These are phyloP conservation scores for Euphorbia pulcherrima DNA, from an alignment of 345 rosid species.

Conservation along the genomic window DNA sequence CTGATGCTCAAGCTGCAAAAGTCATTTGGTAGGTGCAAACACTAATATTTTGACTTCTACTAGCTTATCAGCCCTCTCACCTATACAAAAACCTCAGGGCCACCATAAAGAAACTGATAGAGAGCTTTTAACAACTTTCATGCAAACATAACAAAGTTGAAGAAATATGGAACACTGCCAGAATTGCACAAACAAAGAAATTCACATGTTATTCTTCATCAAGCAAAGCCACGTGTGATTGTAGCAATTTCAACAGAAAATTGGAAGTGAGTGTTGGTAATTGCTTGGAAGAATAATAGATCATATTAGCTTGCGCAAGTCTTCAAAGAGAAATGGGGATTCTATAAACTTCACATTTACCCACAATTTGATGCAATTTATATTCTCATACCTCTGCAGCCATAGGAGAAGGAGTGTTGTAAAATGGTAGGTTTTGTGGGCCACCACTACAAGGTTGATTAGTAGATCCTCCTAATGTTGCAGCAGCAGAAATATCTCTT, in stretches of 20 bases:
- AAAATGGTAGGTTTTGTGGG: slow-evolving; percentile 57
- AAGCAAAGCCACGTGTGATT: not conserved
- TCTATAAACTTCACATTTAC: not conserved
- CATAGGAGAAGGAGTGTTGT: slow-evolving; percentile 89
- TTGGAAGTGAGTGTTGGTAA: slow-evolving; percentile 5
- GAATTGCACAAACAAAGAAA: not conserved
- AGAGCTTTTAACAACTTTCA: not conserved
- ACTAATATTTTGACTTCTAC: not conserved
- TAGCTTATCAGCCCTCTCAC: not conserved
- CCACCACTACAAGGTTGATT: slow-evolving; percentile 66
- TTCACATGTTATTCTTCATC: not conserved
- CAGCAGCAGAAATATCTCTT: slow-evolving; percentile 57
- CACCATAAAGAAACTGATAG: not conserved
- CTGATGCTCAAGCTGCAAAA: not conserved
- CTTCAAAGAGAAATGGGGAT: not conserved
- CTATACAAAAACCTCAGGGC: not conserved
- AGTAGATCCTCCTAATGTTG: slow-evolving; percentile 38
- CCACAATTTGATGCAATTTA: slow-evolving; percentile 2
- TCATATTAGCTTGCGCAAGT: not conserved
- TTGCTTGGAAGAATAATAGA: not conserved
- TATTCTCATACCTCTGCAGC: slow-evolving; percentile 57
- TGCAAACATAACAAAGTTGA: not conserved
- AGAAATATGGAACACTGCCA: not conserved
- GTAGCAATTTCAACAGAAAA: not conserved
- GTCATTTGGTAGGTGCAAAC: not conserved